Base-by-base conservation (phyloP, 768 basidiomycete genomes). In the Heimioporus sp. region DNA sequence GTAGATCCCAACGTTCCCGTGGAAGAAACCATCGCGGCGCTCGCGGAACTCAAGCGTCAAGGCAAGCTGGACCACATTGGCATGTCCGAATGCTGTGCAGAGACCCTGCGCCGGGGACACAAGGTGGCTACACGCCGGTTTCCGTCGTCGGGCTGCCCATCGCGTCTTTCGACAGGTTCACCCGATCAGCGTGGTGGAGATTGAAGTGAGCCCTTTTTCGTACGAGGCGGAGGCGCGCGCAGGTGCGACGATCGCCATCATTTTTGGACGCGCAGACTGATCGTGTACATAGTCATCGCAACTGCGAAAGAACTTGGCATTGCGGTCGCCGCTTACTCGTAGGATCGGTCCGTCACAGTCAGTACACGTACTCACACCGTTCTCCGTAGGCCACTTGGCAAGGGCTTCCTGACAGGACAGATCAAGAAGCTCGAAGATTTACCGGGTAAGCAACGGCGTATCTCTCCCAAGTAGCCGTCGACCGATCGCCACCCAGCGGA, bases 171-270 rank as follows among this genome's bases (percentile, higher is more conserved):
- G n/a, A 28, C 16, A 83, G 78, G 70, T 85, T 11, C 72, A 77
- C 43, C 81, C 80, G 2, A 76, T 86, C 51, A 73, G 79, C 13
- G 72, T 78, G 15, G 80, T 83, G 10, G 85, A 89, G 64, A 85
- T 87, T 46, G 87, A 89, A 63, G 69, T 85, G 37, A 85, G 81
- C 58, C 76, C 80, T 2, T 85, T 81, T 75, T 73, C 78, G 2
- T 82, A 81, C 46, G 80, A 81, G 35, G 19, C 28, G 16, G 43
- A 51, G 38, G 40, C 37, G 15, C 28, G 38, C 11, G 37, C 44
- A 9, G 43, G 43, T 44, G n/a, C 24, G 24, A 28, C 24, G 53
- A 30, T 19, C 5, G 21, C 24, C 2, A 20, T 13, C 8, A 4
- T 35, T 21, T 21, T 31, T 21, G 17, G 30, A 28, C 7, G 5